A percentile compares a stretch with the other conserved stretches of the same genome.
phyloP scores from a whole-genome alignment of 371 early-diverging fungal species.

The Phascolomyces articulosus region DNA sequence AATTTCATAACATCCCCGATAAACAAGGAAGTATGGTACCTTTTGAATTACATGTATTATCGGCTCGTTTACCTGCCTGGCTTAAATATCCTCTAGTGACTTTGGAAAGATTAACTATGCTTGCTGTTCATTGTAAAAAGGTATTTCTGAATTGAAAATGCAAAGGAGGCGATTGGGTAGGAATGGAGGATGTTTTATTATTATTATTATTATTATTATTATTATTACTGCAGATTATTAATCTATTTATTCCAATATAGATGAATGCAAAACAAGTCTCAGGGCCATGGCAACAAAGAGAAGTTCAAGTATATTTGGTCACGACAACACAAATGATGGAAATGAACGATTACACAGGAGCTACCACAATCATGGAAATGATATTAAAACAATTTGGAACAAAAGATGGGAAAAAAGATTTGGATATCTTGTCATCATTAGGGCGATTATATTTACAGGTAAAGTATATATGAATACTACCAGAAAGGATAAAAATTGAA shows the following conservation, averaged over 20 bases:
- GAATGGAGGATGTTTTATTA: background rate
- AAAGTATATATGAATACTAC: background rate
- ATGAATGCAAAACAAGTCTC: slow-evolving; percentile 11
- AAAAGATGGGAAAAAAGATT: slow-evolving; percentile 21
- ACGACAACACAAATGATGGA: slow-evolving; percentile 55
- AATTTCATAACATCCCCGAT: slow-evolving; percentile 31
- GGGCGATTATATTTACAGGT: slow-evolving; percentile 64
- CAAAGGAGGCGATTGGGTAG: background rate
- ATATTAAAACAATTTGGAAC: slow-evolving; percentile 18
- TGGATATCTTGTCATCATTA: slow-evolving; percentile 55
- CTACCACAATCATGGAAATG: slow-evolving; percentile 40
- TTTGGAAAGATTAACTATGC: slow-evolving; percentile 54
- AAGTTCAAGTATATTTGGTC: slow-evolving; percentile 57
- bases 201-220: too few species aligned
- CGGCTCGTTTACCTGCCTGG: slow-evolving; percentile 53
- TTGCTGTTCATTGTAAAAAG: slow-evolving; percentile 59
- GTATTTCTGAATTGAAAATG: background rate
- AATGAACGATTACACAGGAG: slow-evolving; percentile 50
- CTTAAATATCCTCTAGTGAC: slow-evolving; percentile 51
- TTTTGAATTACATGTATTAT: slow-evolving; percentile 58
- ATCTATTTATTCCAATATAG: too few species aligned
- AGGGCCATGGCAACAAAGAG: slow-evolving; percentile 45
- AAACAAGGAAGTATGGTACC: slow-evolving; percentile 50
- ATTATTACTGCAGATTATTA: too few species aligned
- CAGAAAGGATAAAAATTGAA: background rate